phyloP scores from a whole-genome alignment of 139 green algal species.

The Desmodesmus armatus region DNA sequence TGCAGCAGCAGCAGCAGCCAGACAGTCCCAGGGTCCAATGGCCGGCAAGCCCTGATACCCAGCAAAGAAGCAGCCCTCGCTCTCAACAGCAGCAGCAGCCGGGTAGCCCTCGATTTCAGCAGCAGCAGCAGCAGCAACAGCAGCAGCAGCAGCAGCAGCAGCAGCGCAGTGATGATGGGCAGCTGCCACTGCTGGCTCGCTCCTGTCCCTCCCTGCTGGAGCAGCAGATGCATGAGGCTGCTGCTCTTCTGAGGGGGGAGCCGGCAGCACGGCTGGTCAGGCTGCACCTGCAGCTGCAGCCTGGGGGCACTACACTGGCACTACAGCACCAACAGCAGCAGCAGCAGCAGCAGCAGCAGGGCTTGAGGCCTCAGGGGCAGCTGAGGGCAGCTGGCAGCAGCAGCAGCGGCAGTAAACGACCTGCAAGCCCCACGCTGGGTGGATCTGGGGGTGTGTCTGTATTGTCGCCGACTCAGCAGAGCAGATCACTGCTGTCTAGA shows the following conservation, averaged over 20 bases:
- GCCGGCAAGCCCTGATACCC: no score
- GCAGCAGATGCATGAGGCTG: constrained; percentile 38
- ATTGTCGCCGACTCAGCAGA: neutral
- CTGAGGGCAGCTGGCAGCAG: no score
- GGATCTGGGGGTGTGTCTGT: no score
- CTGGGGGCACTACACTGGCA: neutral
- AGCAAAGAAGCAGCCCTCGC: neutral
- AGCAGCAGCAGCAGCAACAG: neutral
- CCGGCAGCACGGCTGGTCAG: neutral
- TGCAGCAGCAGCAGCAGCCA: neutral
- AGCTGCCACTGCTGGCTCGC: neutral
- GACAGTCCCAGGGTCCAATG: neutral
- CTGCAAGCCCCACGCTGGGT: no score
- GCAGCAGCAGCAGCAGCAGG: constrained; percentile 25
- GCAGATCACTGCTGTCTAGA: no score
- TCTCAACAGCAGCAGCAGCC: neutral
- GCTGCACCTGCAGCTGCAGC: constrained; percentile 34
- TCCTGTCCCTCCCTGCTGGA: neutral
- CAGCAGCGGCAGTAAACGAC: neutral
- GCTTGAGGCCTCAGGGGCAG: no score
- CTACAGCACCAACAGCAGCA: constrained; percentile 2
- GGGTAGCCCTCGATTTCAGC: neutral
- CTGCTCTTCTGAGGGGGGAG: constrained; percentile 5
- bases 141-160: constrained; percentile 12
- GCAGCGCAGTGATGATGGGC: constrained; percentile 13